Evolutionary conservation across 116 monocot species (phyloP), one percentile per base, ranked within the genome.

Genomic region (Cymodocea nodosa): DNA sequence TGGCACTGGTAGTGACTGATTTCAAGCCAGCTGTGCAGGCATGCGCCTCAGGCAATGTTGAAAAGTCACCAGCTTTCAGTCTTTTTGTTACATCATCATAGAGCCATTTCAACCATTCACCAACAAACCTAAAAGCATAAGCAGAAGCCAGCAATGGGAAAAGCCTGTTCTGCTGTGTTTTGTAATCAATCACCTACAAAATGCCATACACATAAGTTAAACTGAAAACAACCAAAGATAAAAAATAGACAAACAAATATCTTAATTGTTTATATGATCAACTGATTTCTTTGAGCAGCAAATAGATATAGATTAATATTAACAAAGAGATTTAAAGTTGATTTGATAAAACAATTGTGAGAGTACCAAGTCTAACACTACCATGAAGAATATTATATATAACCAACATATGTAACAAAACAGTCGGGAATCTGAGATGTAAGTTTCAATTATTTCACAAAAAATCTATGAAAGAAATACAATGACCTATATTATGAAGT

Each of bases 21-120:
- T 99, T 99, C 76, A 99, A 75, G 51, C 99, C 99, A 81, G 99
- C 92, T n/a, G 99, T 99, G 78, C 99, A 99, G 19, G 99, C 99
- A 89, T 99, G 99, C 44, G 76, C 99, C 68, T 99, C 99, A 52
- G 89, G 82, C 63, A 99, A 76, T 48, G 99, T 99, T 44, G 99
- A 83, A 70, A 92, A 99, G 59, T 99, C 99, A 69, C 75, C 89
- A 12, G 82, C 77, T 76, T 89, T 80, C 39, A 99, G 74, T 70
- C 80, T 89, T 66, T 82, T 75, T n/a, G 78, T 89, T 56, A 99
- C 92, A 76, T 99, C 99, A 11, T 74, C 69, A 62, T 99, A 99
- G 40, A 99, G 82, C 86, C 88, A 86, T 52, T 92, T 84, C 71
- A 99, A 73, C 99, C 99, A 99, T 59, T 99, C 86, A 37, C 99